phyloP scores from a whole-genome alignment of 306 rosid genomes.

The Oemleria cerasiformis region DNA sequence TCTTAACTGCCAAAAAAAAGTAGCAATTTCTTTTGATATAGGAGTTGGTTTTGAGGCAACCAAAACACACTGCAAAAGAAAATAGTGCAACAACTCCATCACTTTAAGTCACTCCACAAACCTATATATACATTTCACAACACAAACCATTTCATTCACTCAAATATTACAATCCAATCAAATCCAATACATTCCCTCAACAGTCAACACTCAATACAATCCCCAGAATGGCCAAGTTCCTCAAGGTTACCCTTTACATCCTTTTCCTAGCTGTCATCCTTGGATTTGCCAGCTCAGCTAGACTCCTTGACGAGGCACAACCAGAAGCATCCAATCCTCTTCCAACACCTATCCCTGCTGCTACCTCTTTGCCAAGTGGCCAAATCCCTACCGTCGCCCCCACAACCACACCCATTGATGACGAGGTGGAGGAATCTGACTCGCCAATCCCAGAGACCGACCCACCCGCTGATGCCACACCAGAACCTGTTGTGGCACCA shows the following conservation, averaged over 20 bases:
- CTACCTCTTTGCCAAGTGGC: conserved; percentile 33
- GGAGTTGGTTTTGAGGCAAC: conserved; percentile 40
- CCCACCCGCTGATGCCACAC: not conserved
- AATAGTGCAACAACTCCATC: conserved; percentile 61
- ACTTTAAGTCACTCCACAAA: conserved; percentile 8
- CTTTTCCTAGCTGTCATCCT: conserved; percentile 21
- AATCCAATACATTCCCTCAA: conserved; percentile 4
- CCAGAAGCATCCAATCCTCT: conserved; percentile 36
- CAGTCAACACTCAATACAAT: not conserved
- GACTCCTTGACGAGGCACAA: conserved; percentile 28
- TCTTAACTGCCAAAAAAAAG: not conserved
- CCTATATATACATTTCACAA: not conserved
- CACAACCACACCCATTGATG: not conserved
- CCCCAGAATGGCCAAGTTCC: conserved; percentile 26
- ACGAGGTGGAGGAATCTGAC: not conserved
- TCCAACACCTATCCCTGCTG: conserved; percentile 22
- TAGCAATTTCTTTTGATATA: conserved; percentile 9
- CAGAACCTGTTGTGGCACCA: conserved; percentile 3
- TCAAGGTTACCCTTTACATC: conserved; percentile 4
- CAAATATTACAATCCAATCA: not conserved
- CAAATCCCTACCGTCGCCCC: conserved; percentile 36
- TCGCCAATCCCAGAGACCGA: conserved; percentile 4
- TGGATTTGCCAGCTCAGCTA: conserved; percentile 27
- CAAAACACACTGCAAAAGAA: conserved; percentile 15
- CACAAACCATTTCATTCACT: not conserved